Conservation (phyloP, 148 eudicot genomes). For the Pharnaceum exiguum region DNA sequence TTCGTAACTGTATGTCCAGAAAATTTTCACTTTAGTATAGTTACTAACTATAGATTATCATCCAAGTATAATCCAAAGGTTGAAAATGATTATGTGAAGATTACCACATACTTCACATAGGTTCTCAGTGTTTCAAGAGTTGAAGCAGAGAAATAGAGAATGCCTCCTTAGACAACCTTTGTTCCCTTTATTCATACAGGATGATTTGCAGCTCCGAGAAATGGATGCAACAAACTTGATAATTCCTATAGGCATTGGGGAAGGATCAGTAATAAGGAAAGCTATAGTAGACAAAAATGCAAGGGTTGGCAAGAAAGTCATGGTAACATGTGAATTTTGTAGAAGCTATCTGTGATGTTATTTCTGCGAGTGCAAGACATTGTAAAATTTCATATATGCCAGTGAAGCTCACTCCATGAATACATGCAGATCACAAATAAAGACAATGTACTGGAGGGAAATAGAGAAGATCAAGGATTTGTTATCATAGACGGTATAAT, state of each 20-base stretch:
- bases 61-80: too few species aligned
- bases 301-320: constrained; percentile 72
- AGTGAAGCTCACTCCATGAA: not conserved
- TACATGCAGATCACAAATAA: constrained; percentile 54
- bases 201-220: constrained; percentile 24
- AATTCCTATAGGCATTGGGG: constrained; percentile 69
- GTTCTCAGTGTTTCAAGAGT: too few species aligned
- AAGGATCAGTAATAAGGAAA: constrained; percentile 52
- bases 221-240: constrained; percentile 21
- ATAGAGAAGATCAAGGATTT: constrained; percentile 57
- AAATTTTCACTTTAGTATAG: too few species aligned
- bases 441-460: constrained; percentile 60
- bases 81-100: too few species aligned
- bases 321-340: constrained; percentile 33
- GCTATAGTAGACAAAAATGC: constrained; percentile 84
- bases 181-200: constrained; percentile 23
- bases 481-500: constrained; percentile 57
- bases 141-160: too few species aligned
- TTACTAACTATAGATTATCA: too few species aligned
- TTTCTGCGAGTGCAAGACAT: not conserved
- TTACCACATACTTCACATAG: too few species aligned
- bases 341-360: not conserved
- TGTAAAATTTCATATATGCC: not conserved
- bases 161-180: too few species aligned
- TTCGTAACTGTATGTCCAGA: too few species aligned